Evolutionary conservation across 257 asterid species (phyloP), one percentile per base, ranked within the genome.

Genomic region (Anisodus tanguticus): DNA sequence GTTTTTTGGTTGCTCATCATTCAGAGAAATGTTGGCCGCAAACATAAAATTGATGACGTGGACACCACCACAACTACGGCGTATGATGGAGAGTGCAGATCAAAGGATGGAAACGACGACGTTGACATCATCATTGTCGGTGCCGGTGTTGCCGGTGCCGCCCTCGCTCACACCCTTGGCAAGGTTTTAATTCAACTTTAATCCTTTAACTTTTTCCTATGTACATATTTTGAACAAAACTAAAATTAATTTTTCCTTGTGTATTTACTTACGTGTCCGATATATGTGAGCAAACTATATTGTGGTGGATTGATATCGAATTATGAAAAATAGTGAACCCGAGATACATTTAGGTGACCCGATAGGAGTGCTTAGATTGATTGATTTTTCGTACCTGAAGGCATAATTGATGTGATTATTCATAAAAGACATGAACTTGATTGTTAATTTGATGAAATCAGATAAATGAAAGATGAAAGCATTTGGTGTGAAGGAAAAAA

Each of bases 161-260:
- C 97, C 49, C 94, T 92, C 19, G 97, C 97, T 80, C 87, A 92
- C 85, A 91, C 97, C n/a, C 94, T 92, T 67, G 97, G 93, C 47
- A 92, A 89, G 96, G 98, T 92, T 0, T 26, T 49, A n/a, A 6
- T 3, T 60, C 60, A 17, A 39, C 68, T 12, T 41, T 81, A 59
- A 4, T 57, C 54, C 54, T 58, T 62, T 3, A 58, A 57, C 43
- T 31, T 17, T 80, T 71, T 66, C 41, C 6, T 45, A 9, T 63
- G 79, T 22, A 74, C 80, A 47, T 72, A 7, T 15, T 57, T 57
- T 57, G 1, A 4, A 13, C 3, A 51, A 11, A 53, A 13, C 16
- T 11, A 15, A 3, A 41, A 41, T 41, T 41, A 41, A 2, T 3
- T 3, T 41, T 41, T 41, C 45, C 45, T 41, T 41, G 45, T 41